Percentiles rank a stretch among this genome's conserved stretches.
Conservation (phyloP, 1,139 yeast species). For the Yamadazyma friedrichii region DNA sequence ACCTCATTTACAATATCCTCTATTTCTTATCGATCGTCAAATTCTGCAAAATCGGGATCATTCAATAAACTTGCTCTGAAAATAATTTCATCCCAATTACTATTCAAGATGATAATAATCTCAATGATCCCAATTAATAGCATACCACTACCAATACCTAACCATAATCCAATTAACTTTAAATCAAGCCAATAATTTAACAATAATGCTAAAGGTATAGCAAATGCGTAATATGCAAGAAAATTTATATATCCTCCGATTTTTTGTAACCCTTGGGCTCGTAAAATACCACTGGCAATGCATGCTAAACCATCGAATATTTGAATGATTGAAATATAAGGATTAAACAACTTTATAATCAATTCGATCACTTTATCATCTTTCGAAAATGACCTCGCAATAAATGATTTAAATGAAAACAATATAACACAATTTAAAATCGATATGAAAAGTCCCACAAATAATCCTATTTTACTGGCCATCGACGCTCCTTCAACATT, state of each 20-base stretch:
- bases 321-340: slow-evolving; percentile 71
- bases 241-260: slow-evolving; percentile 81
- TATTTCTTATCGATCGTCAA: slow-evolving; percentile 3
- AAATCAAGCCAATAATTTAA: slow-evolving; percentile 56
- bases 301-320: slow-evolving; percentile 80
- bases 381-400: slow-evolving; percentile 68
- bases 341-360: slow-evolving; percentile 52
- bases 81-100: slow-evolving; percentile 44
- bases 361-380: slow-evolving; percentile 61
- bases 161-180: slow-evolving; percentile 76
- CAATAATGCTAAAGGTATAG: slow-evolving; percentile 62
- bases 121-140: slow-evolving; percentile 66
- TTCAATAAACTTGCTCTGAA: slow-evolving; percentile 27
- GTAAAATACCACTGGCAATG: slow-evolving; percentile 76
- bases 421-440: slow-evolving; percentile 53
- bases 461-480: slow-evolving; percentile 64
- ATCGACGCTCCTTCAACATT: slow-evolving; percentile 59
- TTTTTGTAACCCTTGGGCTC: slow-evolving; percentile 86
- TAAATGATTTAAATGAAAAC: slow-evolving; percentile 47
- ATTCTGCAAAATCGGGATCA: slow-evolving; percentile 21
- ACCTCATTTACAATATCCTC: neutral
- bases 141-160: slow-evolving; percentile 82
- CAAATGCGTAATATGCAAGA: slow-evolving; percentile 65
- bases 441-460: slow-evolving; percentile 60
- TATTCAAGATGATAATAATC: slow-evolving; percentile 32